Conservation (phyloP, 2,329 filamentous ascomycete genomes). For the Arthrobotrys sinensis region DNA sequence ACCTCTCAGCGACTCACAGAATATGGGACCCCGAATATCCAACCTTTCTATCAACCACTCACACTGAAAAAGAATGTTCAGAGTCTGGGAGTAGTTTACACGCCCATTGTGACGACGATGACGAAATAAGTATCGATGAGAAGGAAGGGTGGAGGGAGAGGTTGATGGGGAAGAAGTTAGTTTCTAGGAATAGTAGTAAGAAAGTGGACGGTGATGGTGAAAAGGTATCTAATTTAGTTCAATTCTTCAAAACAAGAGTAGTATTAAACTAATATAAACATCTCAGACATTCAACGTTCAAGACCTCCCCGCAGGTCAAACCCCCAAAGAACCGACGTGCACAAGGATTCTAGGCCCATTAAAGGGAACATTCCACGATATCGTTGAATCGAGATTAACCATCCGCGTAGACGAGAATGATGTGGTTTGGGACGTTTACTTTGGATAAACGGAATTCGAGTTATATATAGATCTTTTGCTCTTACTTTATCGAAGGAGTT, state of each 20-base stretch:
- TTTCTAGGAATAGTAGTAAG: not conserved
- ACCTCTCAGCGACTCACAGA: conserved; percentile 27
- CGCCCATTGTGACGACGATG: not conserved
- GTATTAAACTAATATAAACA: not conserved
- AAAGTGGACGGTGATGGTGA: not conserved
- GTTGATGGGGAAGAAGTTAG: conserved; percentile 31
- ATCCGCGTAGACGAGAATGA: conserved; percentile 40
- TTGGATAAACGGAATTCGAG: conserved; percentile 16
- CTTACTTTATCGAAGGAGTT: too few species aligned
- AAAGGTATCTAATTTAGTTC: not conserved
- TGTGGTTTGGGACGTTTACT: conserved; percentile 52
- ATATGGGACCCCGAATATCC: conserved; percentile 54
- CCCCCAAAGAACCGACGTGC: conserved; percentile 19
- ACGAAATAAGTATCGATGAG: not conserved
- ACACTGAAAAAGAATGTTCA: conserved; percentile 16
- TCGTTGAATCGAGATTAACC: conserved; percentile 38
- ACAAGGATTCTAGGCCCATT: conserved; percentile 47
- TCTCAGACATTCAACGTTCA: conserved; percentile 37
- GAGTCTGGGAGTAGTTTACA: not conserved
- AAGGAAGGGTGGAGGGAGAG: conserved; percentile 24
- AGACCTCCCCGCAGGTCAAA: conserved; percentile 32
- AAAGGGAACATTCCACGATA: conserved; percentile 29
- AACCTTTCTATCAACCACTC: conserved; percentile 36
- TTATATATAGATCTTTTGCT: not conserved
- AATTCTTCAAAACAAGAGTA: not conserved